phyloP scores from a whole-genome alignment of 148 eudicot genomes.

The Vaccinium corymbosum region DNA sequence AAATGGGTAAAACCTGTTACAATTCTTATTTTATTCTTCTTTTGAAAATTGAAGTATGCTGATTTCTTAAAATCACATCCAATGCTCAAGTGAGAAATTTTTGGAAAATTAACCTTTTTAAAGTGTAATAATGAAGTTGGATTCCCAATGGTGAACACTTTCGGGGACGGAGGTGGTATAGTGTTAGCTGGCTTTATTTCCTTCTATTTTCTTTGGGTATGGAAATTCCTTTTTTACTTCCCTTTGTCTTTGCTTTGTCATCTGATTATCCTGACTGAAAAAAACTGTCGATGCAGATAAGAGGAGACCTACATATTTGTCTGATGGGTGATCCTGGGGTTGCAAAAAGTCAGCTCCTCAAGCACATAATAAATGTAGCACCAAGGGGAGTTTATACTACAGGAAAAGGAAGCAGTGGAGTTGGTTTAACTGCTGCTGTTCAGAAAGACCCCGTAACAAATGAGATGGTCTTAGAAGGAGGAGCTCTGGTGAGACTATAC shows the following conservation, averaged over 20 bases:
- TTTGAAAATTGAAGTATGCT: neutral
- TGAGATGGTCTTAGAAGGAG: constrained; percentile 98
- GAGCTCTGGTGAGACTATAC: constrained; percentile 68
- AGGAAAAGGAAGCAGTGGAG: constrained; percentile 99
- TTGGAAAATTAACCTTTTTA: neutral
- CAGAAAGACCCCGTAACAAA: constrained; percentile 96
- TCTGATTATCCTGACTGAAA: neutral
- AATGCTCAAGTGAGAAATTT: too few relatives aligned
- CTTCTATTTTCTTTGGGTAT: neutral
- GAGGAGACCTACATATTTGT: constrained; percentile 95
- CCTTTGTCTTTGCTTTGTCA: neutral
- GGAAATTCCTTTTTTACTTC: neutral
- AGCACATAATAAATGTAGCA: constrained; percentile 96
- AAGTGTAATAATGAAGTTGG: neutral
- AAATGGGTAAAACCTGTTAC: neutral
- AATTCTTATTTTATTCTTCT: neutral
- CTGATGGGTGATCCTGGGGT: constrained; percentile 99
- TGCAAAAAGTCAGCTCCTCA: constrained; percentile 98
- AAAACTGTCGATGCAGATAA: constrained; percentile 54
- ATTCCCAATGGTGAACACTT: neutral
- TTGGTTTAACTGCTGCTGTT: constrained; percentile 99
- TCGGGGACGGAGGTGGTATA: neutral
- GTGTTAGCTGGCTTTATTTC: neutral
- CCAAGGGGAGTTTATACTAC: constrained; percentile 99
- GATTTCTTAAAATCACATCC: too few relatives aligned